Evolutionary conservation across 805 yeast species (phyloP).

Genomic region (Cyberlindnera meyerae): DNA sequence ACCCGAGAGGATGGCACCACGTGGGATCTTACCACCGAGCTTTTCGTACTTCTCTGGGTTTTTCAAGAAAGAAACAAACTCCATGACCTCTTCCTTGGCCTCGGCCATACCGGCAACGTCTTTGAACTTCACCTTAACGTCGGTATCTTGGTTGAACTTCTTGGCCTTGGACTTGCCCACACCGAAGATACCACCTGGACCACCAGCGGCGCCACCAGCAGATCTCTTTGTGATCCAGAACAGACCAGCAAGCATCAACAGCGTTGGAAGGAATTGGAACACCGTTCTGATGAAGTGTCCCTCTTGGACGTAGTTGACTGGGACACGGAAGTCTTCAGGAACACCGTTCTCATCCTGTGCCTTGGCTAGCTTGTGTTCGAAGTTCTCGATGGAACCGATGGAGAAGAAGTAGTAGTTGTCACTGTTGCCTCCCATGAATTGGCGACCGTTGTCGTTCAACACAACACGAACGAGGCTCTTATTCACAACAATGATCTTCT

Average conservation of each 20-base stretch:
- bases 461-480: conserved; percentile 69
- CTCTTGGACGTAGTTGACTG: conserved; percentile 73
- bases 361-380: conserved; percentile 72
- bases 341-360: conserved; percentile 70
- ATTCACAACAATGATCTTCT: conserved; percentile 70
- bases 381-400: conserved; percentile 85
- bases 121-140: conserved; percentile 79
- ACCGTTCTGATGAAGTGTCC: conserved; percentile 60
- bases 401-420: conserved; percentile 50
- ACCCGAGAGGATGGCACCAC: conserved; percentile 96
- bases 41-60: conserved; percentile 86
- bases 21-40: conserved; percentile 94
- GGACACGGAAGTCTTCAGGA: conserved; percentile 61
- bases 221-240: conserved; percentile 74
- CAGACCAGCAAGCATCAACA: conserved; percentile 82
- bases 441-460: conserved; percentile 54
- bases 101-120: conserved; percentile 98
- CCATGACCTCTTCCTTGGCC: conserved; percentile 97
- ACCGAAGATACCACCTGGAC: conserved; percentile 76
- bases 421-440: conserved; percentile 36
- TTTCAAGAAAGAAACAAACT: conserved; percentile 89
- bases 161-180: conserved; percentile 92
- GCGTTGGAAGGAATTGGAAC: conserved; percentile 81
- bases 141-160: conserved; percentile 85
- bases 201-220: conserved; percentile 37